Conservation (phyloP, 2,329 filamentous ascomycete species). For the Ophiostoma sp. region DNA sequence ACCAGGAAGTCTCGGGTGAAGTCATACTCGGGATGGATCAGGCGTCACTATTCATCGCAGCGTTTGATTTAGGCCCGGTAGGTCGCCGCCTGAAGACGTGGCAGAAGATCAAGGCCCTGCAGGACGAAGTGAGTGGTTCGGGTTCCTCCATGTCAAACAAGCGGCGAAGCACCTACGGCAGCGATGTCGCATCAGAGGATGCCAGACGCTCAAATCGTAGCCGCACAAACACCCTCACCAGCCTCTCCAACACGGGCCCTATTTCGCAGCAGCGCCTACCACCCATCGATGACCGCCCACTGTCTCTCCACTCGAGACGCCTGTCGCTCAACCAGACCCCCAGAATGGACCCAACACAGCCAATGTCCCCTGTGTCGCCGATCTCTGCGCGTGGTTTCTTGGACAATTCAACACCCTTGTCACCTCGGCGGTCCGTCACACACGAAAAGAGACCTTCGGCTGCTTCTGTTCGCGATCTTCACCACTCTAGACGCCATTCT, state of each 20-base stretch:
- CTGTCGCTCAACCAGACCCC: constrained; percentile 48
- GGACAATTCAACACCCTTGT: constrained; percentile 33
- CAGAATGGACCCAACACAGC: constrained; percentile 40
- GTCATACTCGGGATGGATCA: constrained; percentile 93
- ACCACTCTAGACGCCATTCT: constrained; percentile 81
- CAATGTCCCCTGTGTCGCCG: constrained; percentile 38
- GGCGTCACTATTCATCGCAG: constrained; percentile 89
- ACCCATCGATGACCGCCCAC: constrained; percentile 41
- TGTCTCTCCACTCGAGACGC: constrained; percentile 45
- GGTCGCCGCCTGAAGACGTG: constrained; percentile 86
- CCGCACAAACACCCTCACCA: constrained; percentile 54
- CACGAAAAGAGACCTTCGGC: constrained; percentile 65
- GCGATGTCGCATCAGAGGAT: constrained; percentile 54
- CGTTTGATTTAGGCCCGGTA: constrained; percentile 87
- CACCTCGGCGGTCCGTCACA: constrained; percentile 35
- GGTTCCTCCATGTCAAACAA: constrained; percentile 30
- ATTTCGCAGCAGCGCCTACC: constrained; percentile 40
- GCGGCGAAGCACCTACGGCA: constrained; percentile 53
- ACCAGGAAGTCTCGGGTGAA: constrained; percentile 93
- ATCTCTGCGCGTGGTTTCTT: constrained; percentile 21
- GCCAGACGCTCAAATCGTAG: constrained; percentile 46
- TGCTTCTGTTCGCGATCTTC: constrained; percentile 72
- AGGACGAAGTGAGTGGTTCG: constrained; percentile 70
- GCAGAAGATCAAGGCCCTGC: constrained; percentile 90
- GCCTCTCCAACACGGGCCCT: constrained; percentile 46